Evolutionary conservation across 2,329 filamentous ascomycete species (phyloP).

Genomic region (Aschersonia sp.): DNA sequence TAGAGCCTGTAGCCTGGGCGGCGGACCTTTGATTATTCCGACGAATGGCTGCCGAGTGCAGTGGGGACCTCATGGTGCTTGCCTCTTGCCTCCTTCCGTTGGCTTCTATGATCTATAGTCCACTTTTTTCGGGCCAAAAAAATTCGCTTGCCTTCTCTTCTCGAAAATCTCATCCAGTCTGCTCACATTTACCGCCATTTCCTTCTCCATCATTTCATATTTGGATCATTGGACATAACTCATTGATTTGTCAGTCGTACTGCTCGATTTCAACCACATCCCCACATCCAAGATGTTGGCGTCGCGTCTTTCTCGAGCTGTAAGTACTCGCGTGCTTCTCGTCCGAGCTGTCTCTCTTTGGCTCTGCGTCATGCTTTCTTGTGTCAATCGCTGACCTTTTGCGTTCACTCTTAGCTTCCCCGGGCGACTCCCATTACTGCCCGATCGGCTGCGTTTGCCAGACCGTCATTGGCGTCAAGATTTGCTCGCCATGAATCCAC

Average conservation of each 20-base stretch:
- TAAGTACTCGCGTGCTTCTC: slow-evolving; percentile 31
- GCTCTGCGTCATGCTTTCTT: background rate
- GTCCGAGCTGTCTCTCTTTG: background rate
- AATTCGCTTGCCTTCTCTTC: slow-evolving; percentile 17
- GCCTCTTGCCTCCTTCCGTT: slow-evolving; percentile 22
- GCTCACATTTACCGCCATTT: slow-evolving; percentile 4
- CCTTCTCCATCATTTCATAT: slow-evolving; percentile 11
- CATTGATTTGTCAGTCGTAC: no score
- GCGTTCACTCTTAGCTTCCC: slow-evolving; percentile 44
- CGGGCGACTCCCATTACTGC: slow-evolving; percentile 56
- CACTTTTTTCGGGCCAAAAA: slow-evolving; percentile 21
- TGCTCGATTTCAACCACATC: slow-evolving; percentile 1
- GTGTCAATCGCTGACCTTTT: slow-evolving; percentile 8
- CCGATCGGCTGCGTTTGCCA: slow-evolving; percentile 51
- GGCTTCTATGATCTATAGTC: slow-evolving; percentile 23
- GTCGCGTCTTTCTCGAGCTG: slow-evolving; percentile 58
- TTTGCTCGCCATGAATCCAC: slow-evolving; percentile 70
- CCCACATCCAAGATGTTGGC: slow-evolving; percentile 48
- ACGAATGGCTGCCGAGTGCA: background rate
- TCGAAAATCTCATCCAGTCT: slow-evolving; percentile 8
- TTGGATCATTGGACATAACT: no score
- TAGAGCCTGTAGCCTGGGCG: background rate
- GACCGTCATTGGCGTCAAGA: slow-evolving; percentile 55
- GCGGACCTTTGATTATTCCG: background rate
- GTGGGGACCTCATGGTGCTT: slow-evolving; percentile 7